phyloP scores from a whole-genome alignment of 108 stramenopile genomes.

The Skeletonema costatum region DNA sequence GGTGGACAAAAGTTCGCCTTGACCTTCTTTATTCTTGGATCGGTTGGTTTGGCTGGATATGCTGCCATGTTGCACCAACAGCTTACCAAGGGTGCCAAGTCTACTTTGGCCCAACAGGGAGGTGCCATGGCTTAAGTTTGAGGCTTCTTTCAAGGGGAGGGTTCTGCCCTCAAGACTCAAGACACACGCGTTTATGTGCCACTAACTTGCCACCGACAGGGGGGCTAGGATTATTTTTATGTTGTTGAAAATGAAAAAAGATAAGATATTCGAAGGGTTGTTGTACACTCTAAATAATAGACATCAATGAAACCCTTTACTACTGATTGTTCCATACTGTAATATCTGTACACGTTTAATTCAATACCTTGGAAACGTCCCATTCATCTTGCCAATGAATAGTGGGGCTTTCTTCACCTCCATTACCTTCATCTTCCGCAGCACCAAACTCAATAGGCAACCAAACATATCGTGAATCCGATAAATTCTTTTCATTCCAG shows the following conservation, averaged over 20 bases:
- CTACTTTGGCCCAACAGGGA: constrained; percentile 57
- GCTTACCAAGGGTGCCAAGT: constrained; percentile 76
- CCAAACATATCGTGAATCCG: constrained; percentile 29
- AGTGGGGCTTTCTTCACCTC: neutral
- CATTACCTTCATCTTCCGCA: constrained; percentile 1
- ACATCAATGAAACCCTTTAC: neutral
- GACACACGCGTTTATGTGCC: no score
- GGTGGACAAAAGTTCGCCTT: constrained; percentile 88
- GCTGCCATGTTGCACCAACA: constrained; percentile 87
- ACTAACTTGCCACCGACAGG: no score
- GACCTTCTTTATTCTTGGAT: constrained; percentile 84
- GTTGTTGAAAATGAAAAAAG: neutral
- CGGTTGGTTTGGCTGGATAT: constrained; percentile 79
- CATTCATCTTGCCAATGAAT: neutral
- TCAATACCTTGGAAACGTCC: neutral
- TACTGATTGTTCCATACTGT: neutral
- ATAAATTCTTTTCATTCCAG: constrained; percentile 19
- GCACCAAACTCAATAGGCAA: constrained; percentile 14
- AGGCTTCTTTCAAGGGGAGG: no score
- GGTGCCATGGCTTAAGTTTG: constrained; percentile 78
- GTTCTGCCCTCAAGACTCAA: no score
- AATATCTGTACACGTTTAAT: no score
- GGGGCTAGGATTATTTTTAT: neutral
- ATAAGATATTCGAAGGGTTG: neutral
- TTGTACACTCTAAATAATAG: neutral